These are phyloP conservation scores for Yamadazyma scolyti DNA, from an alignment of 805 yeast species.

Conservation along the genomic window DNA sequence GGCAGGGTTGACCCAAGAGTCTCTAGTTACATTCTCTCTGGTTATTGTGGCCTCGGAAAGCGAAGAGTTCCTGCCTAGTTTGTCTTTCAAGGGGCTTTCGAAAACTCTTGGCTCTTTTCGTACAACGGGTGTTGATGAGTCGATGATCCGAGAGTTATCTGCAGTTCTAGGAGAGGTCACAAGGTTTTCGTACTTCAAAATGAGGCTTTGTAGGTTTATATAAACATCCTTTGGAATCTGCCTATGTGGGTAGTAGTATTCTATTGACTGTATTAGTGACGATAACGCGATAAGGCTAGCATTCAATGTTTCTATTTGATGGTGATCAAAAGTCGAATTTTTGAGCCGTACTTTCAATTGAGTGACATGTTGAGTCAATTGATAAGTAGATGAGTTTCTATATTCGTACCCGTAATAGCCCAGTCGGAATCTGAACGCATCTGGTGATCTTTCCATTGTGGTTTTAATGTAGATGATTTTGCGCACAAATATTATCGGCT, in stretches of 20 bases:
- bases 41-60: conserved; percentile 3
- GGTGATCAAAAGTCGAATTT: not conserved
- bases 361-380: too few species aligned
- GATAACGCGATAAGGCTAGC: conserved; percentile 5
- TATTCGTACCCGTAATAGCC: too few species aligned
- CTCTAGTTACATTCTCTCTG: conserved; percentile 1
- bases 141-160: too few species aligned
- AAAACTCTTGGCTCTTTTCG: too few species aligned
- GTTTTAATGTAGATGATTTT: too few species aligned
- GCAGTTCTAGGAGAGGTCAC: too few species aligned
- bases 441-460: too few species aligned
- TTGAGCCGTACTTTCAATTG: not conserved
- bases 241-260: conserved; percentile 1
- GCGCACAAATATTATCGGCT: too few species aligned
- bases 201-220: conserved; percentile 1
- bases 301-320: conserved; percentile 8
- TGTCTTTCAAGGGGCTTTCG: conserved; percentile 1
- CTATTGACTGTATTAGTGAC: conserved; percentile 4
- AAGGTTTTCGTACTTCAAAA: not conserved
- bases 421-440: too few species aligned
- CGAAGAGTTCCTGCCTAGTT: conserved; percentile 2
- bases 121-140: too few species aligned
- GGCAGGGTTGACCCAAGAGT: too few species aligned
- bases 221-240: not conserved
- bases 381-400: too few species aligned